phyloP scores from a whole-genome alignment of 768 basidiomycete species.

The Mycena vulgaris region DNA sequence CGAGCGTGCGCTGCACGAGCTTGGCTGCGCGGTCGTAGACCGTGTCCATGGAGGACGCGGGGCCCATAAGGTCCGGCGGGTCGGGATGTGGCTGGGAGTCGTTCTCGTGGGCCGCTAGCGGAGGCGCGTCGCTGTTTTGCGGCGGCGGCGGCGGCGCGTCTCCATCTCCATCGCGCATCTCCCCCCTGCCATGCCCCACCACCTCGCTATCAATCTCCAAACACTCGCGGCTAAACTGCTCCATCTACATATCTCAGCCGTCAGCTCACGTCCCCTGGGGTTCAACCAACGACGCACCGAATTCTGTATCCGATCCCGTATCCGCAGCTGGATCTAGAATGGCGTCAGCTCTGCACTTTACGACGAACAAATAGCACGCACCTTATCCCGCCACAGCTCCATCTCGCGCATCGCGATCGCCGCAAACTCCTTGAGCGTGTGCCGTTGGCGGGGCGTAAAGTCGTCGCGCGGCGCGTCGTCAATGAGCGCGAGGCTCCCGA shows the following conservation, averaged over 20 bases:
- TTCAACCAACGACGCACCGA: conserved; percentile 63
- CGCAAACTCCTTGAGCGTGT: conserved; percentile 96
- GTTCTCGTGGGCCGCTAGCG: too few species aligned
- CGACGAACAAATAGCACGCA: too few species aligned
- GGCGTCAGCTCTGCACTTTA: too few species aligned
- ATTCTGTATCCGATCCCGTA: conserved; percentile 92
- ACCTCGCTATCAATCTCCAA: conserved; percentile 86
- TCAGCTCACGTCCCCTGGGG: background rate
- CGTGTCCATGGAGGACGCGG: conserved; percentile 79
- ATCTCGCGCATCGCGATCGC: conserved; percentile 95
- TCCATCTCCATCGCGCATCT: too few species aligned
- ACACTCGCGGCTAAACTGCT: conserved; percentile 95
- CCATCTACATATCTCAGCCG: conserved; percentile 74
- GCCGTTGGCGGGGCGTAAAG: conserved; percentile 90
- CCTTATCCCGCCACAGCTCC: conserved; percentile 97
- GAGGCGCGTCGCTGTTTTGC: too few species aligned
- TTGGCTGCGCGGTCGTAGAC: conserved; percentile 93
- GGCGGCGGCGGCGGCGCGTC: too few species aligned
- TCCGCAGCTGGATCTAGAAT: conserved; percentile 85
- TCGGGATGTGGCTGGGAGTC: too few species aligned
- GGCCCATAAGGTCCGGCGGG: conserved; percentile 50
- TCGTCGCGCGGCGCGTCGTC: conserved; percentile 88
- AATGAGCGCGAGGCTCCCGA: conserved; percentile 90
- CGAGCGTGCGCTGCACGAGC: conserved; percentile 90
- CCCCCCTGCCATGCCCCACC: too few species aligned